Percentiles rank a stretch among this genome's conserved stretches.
Conservation (phyloP, 2,329 filamentous ascomycete species). For the Penicillium fuscoglaucum region DNA sequence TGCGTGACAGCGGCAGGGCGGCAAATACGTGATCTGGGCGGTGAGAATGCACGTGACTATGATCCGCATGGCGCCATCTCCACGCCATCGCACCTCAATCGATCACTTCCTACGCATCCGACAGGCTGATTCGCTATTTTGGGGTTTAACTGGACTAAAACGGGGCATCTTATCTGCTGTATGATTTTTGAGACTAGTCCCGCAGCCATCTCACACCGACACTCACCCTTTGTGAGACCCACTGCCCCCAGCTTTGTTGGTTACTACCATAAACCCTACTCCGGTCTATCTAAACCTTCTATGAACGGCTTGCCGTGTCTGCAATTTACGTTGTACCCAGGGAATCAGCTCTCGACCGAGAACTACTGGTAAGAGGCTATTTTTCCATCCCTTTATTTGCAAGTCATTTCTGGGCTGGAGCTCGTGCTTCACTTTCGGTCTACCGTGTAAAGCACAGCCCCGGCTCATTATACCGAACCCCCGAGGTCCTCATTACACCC, state of each 20-base stretch:
- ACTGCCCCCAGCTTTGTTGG: background rate
- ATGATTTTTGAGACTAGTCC: background rate
- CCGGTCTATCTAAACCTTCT: background rate
- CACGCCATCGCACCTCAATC: conserved; percentile 15
- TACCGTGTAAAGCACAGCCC: background rate
- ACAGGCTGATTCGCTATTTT: conserved; percentile 17
- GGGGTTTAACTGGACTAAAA: background rate
- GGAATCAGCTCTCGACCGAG: conserved; percentile 1
- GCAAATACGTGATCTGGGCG: conserved; percentile 9
- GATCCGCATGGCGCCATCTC: conserved; percentile 24
- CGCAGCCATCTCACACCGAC: background rate
- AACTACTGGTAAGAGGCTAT: background rate
- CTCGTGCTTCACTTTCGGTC: conserved; percentile 1
- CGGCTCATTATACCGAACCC: background rate
- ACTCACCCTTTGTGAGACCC: background rate
- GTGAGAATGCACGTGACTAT: conserved; percentile 21
- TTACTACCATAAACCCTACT: background rate
- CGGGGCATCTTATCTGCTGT: background rate
- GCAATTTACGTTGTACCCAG: background rate
- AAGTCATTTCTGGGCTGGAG: background rate
- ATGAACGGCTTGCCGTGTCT: background rate
- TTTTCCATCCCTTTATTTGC: background rate
- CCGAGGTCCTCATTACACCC: background rate
- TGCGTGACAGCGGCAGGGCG: conserved; percentile 2
- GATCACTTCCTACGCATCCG: background rate